Evolutionary conservation across 2,329 filamentous ascomycete species (phyloP).

Genomic region (Ambrosiella cleistominuta): DNA sequence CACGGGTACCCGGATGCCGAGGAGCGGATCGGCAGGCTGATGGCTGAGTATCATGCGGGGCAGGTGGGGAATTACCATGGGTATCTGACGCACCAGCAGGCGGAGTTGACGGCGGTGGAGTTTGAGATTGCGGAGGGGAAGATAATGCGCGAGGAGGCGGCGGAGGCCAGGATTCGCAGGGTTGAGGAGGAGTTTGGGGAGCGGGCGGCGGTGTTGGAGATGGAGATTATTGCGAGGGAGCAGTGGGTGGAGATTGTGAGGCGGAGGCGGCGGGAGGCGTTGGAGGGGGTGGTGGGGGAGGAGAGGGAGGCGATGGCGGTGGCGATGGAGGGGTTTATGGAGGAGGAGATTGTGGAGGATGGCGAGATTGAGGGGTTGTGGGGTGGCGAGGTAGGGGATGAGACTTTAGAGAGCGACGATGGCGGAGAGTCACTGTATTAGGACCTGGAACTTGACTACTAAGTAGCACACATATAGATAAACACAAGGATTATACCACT

Average conservation of each 20-base stretch:
- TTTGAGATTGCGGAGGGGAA: constrained; percentile 18
- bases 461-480: too few relatives aligned
- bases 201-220: constrained; percentile 13
- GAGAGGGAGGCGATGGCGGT: constrained; percentile 4
- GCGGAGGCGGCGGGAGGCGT: constrained; percentile 1
- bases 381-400: neutral
- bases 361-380: constrained; percentile 3
- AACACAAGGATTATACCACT: too few relatives aligned
- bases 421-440: too few relatives aligned
- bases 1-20: constrained; percentile 16
- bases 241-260: constrained; percentile 7
- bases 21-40: constrained; percentile 19
- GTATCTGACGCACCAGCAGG: constrained; percentile 26
- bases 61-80: constrained; percentile 17
- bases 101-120: constrained; percentile 22
- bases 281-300: neutral
- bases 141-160: constrained; percentile 14
- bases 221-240: constrained; percentile 6
- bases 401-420: neutral
- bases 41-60: constrained; percentile 1
- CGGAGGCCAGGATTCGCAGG: neutral
- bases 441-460: too few relatives aligned
- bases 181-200: constrained; percentile 4
- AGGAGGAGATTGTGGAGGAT: constrained; percentile 6
- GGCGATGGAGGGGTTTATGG: constrained; percentile 9